A percentile compares a stretch with the other conserved stretches of the same genome.
Evolutionary conservation across 129 eudicot species (phyloP).

Genomic region (Flaveria trinervia): DNA sequence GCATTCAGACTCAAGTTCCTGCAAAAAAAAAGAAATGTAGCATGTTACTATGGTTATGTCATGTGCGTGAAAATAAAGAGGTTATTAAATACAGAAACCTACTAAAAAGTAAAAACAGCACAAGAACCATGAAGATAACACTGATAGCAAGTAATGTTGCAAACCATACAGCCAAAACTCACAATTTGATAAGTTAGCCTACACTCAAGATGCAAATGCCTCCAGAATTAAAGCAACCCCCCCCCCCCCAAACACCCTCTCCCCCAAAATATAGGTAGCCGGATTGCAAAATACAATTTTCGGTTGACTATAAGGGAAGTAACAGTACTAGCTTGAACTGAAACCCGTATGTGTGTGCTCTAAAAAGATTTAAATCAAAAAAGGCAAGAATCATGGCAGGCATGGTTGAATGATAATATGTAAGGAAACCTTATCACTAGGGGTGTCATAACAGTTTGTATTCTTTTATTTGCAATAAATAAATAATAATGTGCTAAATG

Average conservation of each 20-base stretch:
- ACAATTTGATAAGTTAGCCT: too few species aligned
- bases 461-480: background rate
- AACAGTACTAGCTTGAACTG: too few species aligned
- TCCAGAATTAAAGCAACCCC: too few species aligned
- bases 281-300: too few species aligned
- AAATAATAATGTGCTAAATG: background rate
- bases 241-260: too few species aligned
- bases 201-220: too few species aligned
- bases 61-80: background rate
- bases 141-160: background rate
- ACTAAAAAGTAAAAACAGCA: background rate
- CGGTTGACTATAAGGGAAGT: too few species aligned
- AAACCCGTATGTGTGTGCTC: background rate
- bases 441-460: background rate
- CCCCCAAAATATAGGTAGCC: too few species aligned
- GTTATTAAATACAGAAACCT: background rate
- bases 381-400: background rate
- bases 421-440: background rate
- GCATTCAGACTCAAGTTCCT: slow-evolving; percentile 52
- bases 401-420: background rate
- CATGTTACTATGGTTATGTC: slow-evolving; percentile 15
- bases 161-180: too few species aligned
- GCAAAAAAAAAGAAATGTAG: background rate
- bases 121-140: background rate
- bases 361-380: slow-evolving; percentile 1